Base-by-base conservation (phyloP, 495 filamentous ascomycete species). In the Penicillium pancosmium region DNA sequence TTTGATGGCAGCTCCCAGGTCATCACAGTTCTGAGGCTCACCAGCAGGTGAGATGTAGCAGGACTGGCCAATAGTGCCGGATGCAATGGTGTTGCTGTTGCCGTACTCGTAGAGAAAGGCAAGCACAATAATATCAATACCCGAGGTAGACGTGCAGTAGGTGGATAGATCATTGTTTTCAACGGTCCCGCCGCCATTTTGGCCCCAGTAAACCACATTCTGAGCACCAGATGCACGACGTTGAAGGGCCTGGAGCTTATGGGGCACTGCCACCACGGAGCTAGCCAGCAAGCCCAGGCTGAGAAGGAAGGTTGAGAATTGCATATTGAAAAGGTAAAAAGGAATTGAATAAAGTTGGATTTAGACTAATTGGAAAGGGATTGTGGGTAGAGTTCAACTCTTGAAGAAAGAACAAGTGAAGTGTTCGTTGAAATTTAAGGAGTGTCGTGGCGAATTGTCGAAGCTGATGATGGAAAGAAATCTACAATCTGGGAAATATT, bases 81-180 rank as follows among this genome's bases (percentile, higher is more conserved):
- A 64, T 10, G 74, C 68, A 36, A 67, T 68, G 16, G 55, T 59
- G 9, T 65, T 57, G 5, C 72, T 57, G 36, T 64, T 65, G 16
- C 66, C 69, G 58, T 70, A 84, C 16, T 67, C 46, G 58, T 73
- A 76, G 15, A 86, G 54, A 69, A 86, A 85, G 31, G 83, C 74
- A 3, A 86, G 72, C 12, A 82, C 78, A 50, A 85, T 66, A 25
- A 83, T 77, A 57, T 82, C 73, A 33, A 82, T 74, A 19, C 70
- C 76, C 1, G 76, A 62, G 31, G 68, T 52, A 8, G 64, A 55
- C 4, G 56, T 65, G 43, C 76, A 79, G 56, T 79, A 79, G 8
- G 69, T 55, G 15, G 74, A 70, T 9, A 79, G 68, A 33, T 78
- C 74, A 36, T 77, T 76, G 57, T 77, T 74, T 57, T 78, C 36